Conservation (phyloP, 139 green algal genomes). For the Haematococcus sp. region DNA sequence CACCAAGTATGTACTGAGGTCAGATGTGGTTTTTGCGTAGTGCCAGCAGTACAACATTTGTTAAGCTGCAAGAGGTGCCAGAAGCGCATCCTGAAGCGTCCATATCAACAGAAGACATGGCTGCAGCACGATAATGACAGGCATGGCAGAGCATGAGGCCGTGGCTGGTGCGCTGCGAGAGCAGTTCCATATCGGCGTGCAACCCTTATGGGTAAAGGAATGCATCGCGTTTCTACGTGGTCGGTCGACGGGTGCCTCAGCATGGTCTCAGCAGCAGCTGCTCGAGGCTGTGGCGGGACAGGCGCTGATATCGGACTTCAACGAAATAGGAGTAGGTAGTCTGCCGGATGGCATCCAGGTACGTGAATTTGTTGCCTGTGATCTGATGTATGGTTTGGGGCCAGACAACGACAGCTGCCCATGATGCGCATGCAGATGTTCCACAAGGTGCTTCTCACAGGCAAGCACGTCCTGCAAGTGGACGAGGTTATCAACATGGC, state of each 20-base stretch:
- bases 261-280: slow-evolving; percentile 3
- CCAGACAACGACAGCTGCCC: neutral
- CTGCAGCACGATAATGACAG: neutral
- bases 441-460: slow-evolving; percentile 48
- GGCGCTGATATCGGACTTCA: slow-evolving; percentile 11
- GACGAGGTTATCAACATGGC: slow-evolving; percentile 72
- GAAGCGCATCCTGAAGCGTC: too few relatives aligned
- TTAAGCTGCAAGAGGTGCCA: too few relatives aligned
- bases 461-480: slow-evolving; percentile 68
- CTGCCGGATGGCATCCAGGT: slow-evolving; percentile 6
- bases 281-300: slow-evolving; percentile 3
- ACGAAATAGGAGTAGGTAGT: neutral
- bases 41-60: too few relatives aligned
- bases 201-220: neutral
- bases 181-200: slow-evolving; percentile 6
- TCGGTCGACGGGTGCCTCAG: neutral
- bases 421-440: slow-evolving; percentile 30
- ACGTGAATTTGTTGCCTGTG: neutral
- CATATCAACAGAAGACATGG: too few relatives aligned
- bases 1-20: slow-evolving; percentile 72
- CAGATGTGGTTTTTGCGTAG: slow-evolving; percentile 61
- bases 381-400: neutral
- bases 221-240: neutral
- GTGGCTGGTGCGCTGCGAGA: neutral
- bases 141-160: neutral